phyloP scores from a whole-genome alignment of 257 asterid species.

The Scutellaria baicalensis region DNA sequence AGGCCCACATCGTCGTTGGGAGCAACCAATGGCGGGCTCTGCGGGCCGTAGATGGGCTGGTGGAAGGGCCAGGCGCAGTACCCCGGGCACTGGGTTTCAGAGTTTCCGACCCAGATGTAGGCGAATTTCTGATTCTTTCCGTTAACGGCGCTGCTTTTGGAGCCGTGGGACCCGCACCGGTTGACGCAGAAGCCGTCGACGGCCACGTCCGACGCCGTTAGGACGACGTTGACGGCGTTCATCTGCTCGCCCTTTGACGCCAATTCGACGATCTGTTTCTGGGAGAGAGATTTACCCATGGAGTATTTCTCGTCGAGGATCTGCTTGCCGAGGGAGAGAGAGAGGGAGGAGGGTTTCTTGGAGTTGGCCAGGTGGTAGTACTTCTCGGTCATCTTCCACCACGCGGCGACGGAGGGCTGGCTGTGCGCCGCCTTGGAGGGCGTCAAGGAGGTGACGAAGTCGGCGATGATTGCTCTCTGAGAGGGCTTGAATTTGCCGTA shows the following conservation, averaged over 20 bases:
- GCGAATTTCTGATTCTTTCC: constrained; percentile 46
- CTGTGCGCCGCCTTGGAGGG: constrained; percentile 5
- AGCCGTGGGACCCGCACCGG: constrained; percentile 63
- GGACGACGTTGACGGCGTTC: constrained; percentile 51
- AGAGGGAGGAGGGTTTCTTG: constrained; percentile 25
- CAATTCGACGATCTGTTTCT: constrained; percentile 35
- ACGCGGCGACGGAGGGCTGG: constrained; percentile 55
- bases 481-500: constrained; percentile 66
- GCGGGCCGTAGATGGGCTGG: constrained; percentile 81
- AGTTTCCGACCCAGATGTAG: constrained; percentile 68
- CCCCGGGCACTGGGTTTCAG: constrained; percentile 56
- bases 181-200: constrained; percentile 56
- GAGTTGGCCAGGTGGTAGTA: constrained; percentile 50
- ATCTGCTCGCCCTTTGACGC: constrained; percentile 51
- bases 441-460: constrained; percentile 55
- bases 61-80: constrained; percentile 76
- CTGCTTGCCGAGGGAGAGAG: constrained; percentile 39
- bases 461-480: constrained; percentile 56
- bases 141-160: constrained; percentile 9
- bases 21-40: constrained; percentile 50
- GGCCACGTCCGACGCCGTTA: constrained; percentile 51
- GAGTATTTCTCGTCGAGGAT: constrained; percentile 30
- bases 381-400: constrained; percentile 66
- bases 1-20: constrained; percentile 70
- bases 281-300: constrained; percentile 52